Percentiles rank a stretch among this genome's conserved stretches.
phyloP scores from a whole-genome alignment of 768 basidiomycete genomes.

The Lactarius tabidus region DNA sequence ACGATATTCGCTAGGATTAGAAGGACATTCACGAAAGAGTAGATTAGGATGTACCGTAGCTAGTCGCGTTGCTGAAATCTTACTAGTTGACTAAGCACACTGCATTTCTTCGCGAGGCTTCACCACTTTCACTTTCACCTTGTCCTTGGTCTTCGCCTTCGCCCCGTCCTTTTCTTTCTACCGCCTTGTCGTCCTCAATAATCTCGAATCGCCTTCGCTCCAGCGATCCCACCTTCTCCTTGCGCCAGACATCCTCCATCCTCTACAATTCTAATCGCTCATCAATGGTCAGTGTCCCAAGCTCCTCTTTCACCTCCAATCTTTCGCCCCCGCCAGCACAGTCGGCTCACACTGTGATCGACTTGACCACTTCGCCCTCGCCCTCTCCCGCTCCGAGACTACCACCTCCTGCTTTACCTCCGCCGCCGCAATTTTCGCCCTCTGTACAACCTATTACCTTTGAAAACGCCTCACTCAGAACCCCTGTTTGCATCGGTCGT shows the following conservation, averaged over 20 bases:
- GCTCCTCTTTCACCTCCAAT: slow-evolving; percentile 16
- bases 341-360: slow-evolving; percentile 11
- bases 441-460: slow-evolving; percentile 35
- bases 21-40: background rate
- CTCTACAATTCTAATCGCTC: slow-evolving; percentile 11
- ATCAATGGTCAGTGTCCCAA: slow-evolving; percentile 27
- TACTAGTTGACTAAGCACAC: slow-evolving; percentile 4
- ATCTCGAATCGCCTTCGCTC: background rate
- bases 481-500: slow-evolving; percentile 85
- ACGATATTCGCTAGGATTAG: background rate
- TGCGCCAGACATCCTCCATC: background rate
- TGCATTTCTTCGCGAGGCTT: background rate
- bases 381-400: slow-evolving; percentile 25
- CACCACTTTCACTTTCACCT: slow-evolving; percentile 6
- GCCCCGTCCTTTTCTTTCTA: slow-evolving; percentile 11
- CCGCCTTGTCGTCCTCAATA: slow-evolving; percentile 1
- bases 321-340: slow-evolving; percentile 10
- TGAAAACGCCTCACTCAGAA: slow-evolving; percentile 67
- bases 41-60: background rate
- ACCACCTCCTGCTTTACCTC: slow-evolving; percentile 23
- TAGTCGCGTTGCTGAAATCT: background rate
- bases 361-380: slow-evolving; percentile 19
- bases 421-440: slow-evolving; percentile 24
- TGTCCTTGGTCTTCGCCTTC: slow-evolving; percentile 5
- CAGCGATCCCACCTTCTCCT: background rate